Evolutionary conservation across 129 eudicot species (phyloP), one percentile per base, ranked within the genome.

Genomic region (Pulicaria dysenterica): DNA sequence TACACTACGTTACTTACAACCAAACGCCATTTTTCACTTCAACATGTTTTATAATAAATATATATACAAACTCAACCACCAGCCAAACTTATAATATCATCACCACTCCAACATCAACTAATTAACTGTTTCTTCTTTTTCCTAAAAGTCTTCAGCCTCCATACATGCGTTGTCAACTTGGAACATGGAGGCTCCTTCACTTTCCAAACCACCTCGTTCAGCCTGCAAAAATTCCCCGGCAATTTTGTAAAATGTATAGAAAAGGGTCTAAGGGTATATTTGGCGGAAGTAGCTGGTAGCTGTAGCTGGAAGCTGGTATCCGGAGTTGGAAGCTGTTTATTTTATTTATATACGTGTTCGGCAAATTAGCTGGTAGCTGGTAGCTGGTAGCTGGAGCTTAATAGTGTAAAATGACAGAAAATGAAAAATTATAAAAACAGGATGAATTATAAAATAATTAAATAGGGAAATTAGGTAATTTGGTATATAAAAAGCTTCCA

Each of bases 141-240:
- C 58, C 73, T 62, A 71, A 43, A 51, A 19, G 36, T 64, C 83
- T 13, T 87, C 80, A 68, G 78, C 79, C 39, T 84, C 88, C 90
- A 84, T 77, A 17, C 59, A n/a, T 41, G 78, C 17, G 11, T 59
- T 8, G n/a, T 60, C 73, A 31, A 15, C 61, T 59, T 55, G 74
- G 38, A 80, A 65, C 42, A 64, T 54, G 24, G 86, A 70, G 11
- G 67, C 54, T 62, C 75, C 74, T 73, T 76, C 88, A 15, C 71
- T 75, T 44, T 73, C 82, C n/a, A 58, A 63, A 36, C 66, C 81
- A 62, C 77, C 81, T 61, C 69, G 80, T 67, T 88, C 88, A 7
- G 92, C 97, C 97, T 90, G 91, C 79, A 75, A 70, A 15, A 44
- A 40, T 53, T 64, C 6, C 55, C 14, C 40, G 34, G 12, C 39